Conservation (phyloP, 768 basidiomycete species). For the Hydnomerulius pinastri region DNA sequence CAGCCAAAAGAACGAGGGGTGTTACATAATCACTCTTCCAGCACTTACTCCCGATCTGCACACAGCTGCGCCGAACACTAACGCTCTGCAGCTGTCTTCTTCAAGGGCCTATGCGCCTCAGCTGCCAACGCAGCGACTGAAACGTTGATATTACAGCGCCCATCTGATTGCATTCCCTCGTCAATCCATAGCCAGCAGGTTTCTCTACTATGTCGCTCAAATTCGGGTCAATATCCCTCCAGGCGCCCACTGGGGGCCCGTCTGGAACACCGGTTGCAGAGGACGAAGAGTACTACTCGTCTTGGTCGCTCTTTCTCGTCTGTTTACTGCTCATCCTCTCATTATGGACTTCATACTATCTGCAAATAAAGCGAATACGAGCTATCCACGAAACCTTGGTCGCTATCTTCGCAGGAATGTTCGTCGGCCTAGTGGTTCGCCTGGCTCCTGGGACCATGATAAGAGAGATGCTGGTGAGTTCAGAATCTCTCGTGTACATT, state of each 20-base stretch:
- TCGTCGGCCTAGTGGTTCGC: constrained; percentile 88
- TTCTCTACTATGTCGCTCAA: constrained; percentile 44
- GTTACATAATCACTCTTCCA: no score
- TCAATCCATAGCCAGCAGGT: no score
- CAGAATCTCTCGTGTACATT: background rate
- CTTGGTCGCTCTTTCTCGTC: constrained; percentile 92
- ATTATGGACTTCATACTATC: constrained; percentile 95
- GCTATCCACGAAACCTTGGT: constrained; percentile 96
- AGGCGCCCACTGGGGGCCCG: constrained; percentile 24
- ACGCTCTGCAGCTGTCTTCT: no score
- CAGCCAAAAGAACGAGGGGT: no score
- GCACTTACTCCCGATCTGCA: no score
- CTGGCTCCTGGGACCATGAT: constrained; percentile 93
- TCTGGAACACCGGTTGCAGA: constrained; percentile 49
- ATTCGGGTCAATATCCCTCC: constrained; percentile 36
- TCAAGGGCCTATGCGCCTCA: no score
- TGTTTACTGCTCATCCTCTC: constrained; percentile 92
- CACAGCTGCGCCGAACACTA: no score
- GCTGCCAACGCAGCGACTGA: no score
- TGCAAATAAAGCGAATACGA: constrained; percentile 95
- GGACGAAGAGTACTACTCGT: constrained; percentile 89
- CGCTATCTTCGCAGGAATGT: constrained; percentile 94
- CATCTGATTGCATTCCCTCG: no score
- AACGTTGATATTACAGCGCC: no score
- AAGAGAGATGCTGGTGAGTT: constrained; percentile 92